Evolutionary conservation across 176 grass and related monocot species (phyloP).

Genomic region (Aegilops bicornis): DNA sequence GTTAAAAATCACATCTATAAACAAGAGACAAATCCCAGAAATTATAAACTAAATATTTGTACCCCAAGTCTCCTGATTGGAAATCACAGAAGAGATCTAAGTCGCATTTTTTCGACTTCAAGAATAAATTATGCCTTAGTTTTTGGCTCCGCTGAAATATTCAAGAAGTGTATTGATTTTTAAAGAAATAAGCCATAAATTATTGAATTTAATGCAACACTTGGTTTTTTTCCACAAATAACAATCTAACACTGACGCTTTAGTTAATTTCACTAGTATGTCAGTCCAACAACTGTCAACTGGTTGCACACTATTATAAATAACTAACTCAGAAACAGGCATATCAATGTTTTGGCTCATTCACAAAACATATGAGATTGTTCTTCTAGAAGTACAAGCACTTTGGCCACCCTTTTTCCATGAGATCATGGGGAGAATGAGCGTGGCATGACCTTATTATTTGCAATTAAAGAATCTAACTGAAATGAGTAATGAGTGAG

Average conservation of each 20-base stretch:
- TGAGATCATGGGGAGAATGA: neutral
- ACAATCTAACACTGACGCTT: neutral
- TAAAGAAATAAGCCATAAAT: neutral
- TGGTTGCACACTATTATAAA: neutral
- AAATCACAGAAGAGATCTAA: neutral
- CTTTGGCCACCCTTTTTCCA: neutral
- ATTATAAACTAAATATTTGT: neutral
- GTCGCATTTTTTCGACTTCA: neutral
- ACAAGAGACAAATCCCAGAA: neutral
- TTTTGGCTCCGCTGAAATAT: neutral
- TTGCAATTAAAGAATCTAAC: neutral
- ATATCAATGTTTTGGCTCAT: neutral
- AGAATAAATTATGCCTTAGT: neutral
- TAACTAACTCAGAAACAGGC: neutral
- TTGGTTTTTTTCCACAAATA: neutral
- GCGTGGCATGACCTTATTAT: neutral
- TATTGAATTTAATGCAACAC: neutral
- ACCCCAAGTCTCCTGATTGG: neutral
- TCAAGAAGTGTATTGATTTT: neutral
- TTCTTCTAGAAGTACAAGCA: neutral
- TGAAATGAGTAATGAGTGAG: neutral
- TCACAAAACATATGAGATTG: neutral
- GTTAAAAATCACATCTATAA: neutral
- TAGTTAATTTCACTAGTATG: neutral
- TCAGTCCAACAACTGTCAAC: neutral